Evolutionary conservation across 805 yeast genomes (phyloP), one percentile per base, ranked within the genome.

Genomic region (Torulaspora indica): DNA sequence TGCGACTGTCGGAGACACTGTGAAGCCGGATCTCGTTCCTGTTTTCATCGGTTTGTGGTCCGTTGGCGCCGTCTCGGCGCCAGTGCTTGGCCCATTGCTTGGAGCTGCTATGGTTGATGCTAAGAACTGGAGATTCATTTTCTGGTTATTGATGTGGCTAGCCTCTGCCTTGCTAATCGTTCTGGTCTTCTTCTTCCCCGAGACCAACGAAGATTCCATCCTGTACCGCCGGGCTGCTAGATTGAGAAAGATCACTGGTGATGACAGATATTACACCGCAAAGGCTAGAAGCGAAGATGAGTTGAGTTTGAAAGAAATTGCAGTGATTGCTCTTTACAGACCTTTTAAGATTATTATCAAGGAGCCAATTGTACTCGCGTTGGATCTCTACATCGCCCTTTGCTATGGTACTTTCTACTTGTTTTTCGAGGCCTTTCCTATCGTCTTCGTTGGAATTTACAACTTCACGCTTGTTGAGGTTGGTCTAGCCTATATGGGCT

Each of bases 341-440:
- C 83, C 85, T 3, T 46, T 74, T 41, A 71, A 71, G 42, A 66
- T 80, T 43, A 68, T 74, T n/a, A 25, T 72, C 18, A 50, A 58
- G 39, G 85, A 80, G 57, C 85, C 85, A 0, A 76, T 76, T 20
- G 73, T 79, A n/a, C 45, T 79, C 14, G 66, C 78, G 24, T 71
- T 78, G 46, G 72, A 79, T 54, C 15, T 73, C 22, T 78, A 78
- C 57, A 64, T 75, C 50, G 77, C 80, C 0, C 53, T 79, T 40
- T 66, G 72, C 5, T 80, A 79, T 58, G 75, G 81, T 23, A 60
- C 73, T 24, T 51, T 76, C 48, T 81, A 77, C 57, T 58, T 78
- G 17, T 79, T 76, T 68, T 77, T 79, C 53, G 85, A 81, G 60
- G 79, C 78, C 4, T 77, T 77, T 62, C 85, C 86, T 8, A 66